Percentiles rank a stretch among this genome's conserved stretches.
Evolutionary conservation across 2,329 filamentous ascomycete genomes (phyloP).

Genomic region (Penicillium sp.): DNA sequence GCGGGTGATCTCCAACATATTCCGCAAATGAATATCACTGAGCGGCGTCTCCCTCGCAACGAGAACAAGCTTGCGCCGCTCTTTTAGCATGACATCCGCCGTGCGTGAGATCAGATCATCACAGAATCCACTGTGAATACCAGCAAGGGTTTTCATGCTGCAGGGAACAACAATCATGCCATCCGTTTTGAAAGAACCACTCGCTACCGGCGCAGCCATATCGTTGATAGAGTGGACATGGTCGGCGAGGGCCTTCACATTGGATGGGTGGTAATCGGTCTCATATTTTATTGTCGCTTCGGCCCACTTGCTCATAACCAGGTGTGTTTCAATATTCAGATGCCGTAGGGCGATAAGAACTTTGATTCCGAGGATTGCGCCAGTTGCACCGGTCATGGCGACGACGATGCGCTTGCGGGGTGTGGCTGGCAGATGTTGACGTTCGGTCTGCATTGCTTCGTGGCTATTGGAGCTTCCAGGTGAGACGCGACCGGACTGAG

Average conservation of each 20-base stretch:
- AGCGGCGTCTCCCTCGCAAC: slow-evolving; percentile 52
- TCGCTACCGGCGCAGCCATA: slow-evolving; percentile 51
- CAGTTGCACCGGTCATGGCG: slow-evolving; percentile 57
- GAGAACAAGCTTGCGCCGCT: slow-evolving; percentile 46
- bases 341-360: slow-evolving; percentile 46
- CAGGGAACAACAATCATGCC: slow-evolving; percentile 56
- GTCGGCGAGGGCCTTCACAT: slow-evolving; percentile 46
- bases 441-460: slow-evolving; percentile 2
- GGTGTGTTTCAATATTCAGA: slow-evolving; percentile 54
- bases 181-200: slow-evolving; percentile 49
- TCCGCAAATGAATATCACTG: slow-evolving; percentile 52
- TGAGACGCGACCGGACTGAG: slow-evolving; percentile 21
- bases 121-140: slow-evolving; percentile 46
- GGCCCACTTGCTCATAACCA: slow-evolving; percentile 56
- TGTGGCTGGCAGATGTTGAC: not conserved
- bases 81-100: slow-evolving; percentile 54
- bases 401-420: slow-evolving; percentile 47
- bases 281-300: slow-evolving; percentile 55
- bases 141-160: slow-evolving; percentile 55
- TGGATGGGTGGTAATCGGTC: slow-evolving; percentile 44
- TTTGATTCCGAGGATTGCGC: slow-evolving; percentile 49
- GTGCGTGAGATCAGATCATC: slow-evolving; percentile 53
- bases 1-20: slow-evolving; percentile 49
- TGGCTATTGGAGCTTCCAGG: slow-evolving; percentile 12
- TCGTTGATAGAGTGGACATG: slow-evolving; percentile 48